Evolutionary conservation across 1,284 basidiomycete species (phyloP).

Genomic region (Phellopilus nigrolimitatus): DNA sequence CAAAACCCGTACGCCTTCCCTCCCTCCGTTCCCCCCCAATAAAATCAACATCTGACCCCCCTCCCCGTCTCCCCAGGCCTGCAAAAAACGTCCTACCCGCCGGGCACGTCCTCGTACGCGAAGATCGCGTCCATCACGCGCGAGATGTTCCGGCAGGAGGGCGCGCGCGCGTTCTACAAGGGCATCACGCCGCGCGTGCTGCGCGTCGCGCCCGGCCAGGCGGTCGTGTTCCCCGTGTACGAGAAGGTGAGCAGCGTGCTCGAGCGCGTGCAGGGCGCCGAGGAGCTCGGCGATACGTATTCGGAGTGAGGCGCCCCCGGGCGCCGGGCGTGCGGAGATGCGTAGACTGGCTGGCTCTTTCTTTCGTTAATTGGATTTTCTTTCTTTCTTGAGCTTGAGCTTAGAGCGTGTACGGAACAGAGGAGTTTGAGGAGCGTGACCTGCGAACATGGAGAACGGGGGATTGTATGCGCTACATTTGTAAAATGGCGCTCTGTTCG

Average conservation of each 20-base stretch:
- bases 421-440: no score
- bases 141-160: conserved; percentile 95
- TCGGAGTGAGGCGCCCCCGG: no score
- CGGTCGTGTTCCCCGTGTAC: conserved; percentile 88
- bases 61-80: no score
- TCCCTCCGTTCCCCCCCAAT: no score
- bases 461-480: no score
- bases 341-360: no score
- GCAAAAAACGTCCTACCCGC: conserved; percentile 79
- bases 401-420: no score
- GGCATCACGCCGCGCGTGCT: conserved; percentile 96
- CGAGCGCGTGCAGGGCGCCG: conserved; percentile 60
- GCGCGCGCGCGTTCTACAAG: conserved; percentile 88
- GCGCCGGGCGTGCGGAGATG: no score
- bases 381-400: no score
- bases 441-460: no score
- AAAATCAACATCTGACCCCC: background rate
- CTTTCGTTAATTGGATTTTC: no score
- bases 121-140: conserved; percentile 77
- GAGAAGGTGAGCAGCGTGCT: conserved; percentile 76
- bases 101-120: conserved; percentile 73
- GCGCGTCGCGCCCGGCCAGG: conserved; percentile 93
- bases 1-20: conserved; percentile 88
- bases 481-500: no score
- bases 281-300: conserved; percentile 51